Percentiles rank a stretch among this genome's conserved stretches.
These are phyloP conservation scores for Rusavskia elegans DNA, from an alignment of 495 filamentous ascomycete genomes.

Conservation along the genomic window DNA sequence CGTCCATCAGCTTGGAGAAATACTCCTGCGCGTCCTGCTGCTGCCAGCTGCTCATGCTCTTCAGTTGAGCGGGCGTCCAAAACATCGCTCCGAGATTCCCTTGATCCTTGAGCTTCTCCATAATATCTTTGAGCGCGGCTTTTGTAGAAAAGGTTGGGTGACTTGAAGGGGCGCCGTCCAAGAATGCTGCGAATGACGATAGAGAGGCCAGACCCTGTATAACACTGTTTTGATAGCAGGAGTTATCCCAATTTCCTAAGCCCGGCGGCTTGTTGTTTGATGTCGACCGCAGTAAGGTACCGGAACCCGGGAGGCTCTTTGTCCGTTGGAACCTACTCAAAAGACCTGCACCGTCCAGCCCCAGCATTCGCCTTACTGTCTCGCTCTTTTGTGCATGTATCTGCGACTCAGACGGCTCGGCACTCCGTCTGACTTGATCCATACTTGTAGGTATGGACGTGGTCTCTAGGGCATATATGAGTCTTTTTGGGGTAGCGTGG, in stretches of 20 bases:
- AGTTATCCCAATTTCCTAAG: constrained; percentile 82
- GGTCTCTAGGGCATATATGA: constrained; percentile 44
- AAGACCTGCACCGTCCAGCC: constrained; percentile 40
- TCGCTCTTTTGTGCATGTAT: constrained; percentile 47
- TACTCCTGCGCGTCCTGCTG: constrained; percentile 99
- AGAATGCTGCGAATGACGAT: constrained; percentile 36
- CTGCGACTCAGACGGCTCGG: constrained; percentile 14
- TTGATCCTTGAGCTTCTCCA: constrained; percentile 48
- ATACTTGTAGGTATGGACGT: background rate
- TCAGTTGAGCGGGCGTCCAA: constrained; percentile 63
- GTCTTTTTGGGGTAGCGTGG: constrained; percentile 38
- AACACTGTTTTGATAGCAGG: constrained; percentile 95
- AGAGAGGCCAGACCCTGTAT: constrained; percentile 76
- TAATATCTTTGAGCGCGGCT: constrained; percentile 43
- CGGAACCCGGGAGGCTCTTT: constrained; percentile 25
- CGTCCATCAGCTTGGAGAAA: constrained; percentile 74
- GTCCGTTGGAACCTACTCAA: constrained; percentile 32
- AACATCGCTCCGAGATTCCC: constrained; percentile 52
- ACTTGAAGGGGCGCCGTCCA: constrained; percentile 30
- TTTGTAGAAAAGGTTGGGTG: constrained; percentile 29
- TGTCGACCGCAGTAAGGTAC: constrained; percentile 23
- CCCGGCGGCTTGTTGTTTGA: constrained; percentile 45
- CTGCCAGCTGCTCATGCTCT: constrained; percentile 81
- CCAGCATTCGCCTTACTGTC: constrained; percentile 48
- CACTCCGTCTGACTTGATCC: constrained; percentile 6